These are phyloP conservation scores for Fraxinus albicans DNA, from an alignment of 305 asterid genomes.

Conservation along the genomic window DNA sequence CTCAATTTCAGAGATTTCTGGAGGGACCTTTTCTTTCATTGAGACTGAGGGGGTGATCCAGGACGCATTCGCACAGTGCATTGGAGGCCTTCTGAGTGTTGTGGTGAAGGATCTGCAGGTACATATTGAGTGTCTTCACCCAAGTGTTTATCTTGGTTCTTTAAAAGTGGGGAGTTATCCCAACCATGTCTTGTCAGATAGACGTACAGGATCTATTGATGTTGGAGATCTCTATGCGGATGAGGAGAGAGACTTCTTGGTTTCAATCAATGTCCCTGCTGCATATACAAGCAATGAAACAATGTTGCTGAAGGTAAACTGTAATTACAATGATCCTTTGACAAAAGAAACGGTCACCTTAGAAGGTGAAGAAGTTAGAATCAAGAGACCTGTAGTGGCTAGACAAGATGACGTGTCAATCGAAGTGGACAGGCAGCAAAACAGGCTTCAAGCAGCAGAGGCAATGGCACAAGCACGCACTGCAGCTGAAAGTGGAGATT, in stretches of 20 bases:
- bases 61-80: conserved; percentile 96
- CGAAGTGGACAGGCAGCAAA: conserved; percentile 90
- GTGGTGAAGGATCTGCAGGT: conserved; percentile 69
- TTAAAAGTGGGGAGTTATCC: conserved; percentile 74
- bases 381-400: conserved; percentile 51
- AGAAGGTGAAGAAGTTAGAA: conserved; percentile 54
- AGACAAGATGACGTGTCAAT: conserved; percentile 43
- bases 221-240: conserved; percentile 89
- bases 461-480: conserved; percentile 77
- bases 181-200: conserved; percentile 41
- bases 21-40: conserved; percentile 91
- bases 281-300: conserved; percentile 49
- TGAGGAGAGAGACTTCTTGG: conserved; percentile 88
- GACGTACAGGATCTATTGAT: conserved; percentile 52
- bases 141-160: conserved; percentile 42
- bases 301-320: conserved; percentile 56
- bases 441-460: conserved; percentile 79
- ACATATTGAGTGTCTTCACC: conserved; percentile 47
- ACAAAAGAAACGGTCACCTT: conserved; percentile 49
- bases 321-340: conserved; percentile 69
- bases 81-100: conserved; percentile 90
- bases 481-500: conserved; percentile 80
- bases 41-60: conserved; percentile 85
- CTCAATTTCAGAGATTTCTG: conserved; percentile 76
- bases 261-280: conserved; percentile 57